Percentiles rank a stretch among this genome's conserved stretches.
phyloP scores from a whole-genome alignment of 768 basidiomycete species.

The Solioccasus polychromus region DNA sequence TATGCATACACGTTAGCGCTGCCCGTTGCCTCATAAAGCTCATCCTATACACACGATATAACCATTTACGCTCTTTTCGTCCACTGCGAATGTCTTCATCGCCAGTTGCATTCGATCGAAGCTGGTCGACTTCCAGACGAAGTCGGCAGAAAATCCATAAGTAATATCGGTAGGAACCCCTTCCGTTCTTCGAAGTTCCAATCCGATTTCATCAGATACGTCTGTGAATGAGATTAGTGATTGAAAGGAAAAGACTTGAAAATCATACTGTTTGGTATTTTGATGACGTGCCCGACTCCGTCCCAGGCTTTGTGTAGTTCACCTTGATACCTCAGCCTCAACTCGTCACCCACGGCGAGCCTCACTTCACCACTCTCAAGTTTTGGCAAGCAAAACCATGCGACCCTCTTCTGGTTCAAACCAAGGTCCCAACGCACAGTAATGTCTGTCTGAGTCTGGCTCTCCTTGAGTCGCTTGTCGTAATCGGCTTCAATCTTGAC shows the following conservation, averaged over 20 bases:
- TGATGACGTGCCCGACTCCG: constrained; percentile 96
- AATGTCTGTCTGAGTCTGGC: constrained; percentile 97
- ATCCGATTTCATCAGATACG: constrained; percentile 95
- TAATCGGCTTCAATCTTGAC: constrained; percentile 99
- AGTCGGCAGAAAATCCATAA: constrained; percentile 95
- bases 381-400: constrained; percentile 96
- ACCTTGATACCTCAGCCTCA: constrained; percentile 85
- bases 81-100: constrained; percentile 99
- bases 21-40: background rate
- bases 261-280: constrained; percentile 92
- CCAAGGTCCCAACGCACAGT: constrained; percentile 97
- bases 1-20: constrained; percentile 30
- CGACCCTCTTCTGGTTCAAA: constrained; percentile 97
- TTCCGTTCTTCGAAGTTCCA: constrained; percentile 87
- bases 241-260: background rate
- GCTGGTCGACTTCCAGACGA: constrained; percentile 99
- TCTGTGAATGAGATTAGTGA: constrained; percentile 47
- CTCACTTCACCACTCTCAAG: constrained; percentile 97
- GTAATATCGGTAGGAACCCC: constrained; percentile 93
- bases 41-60: constrained; percentile 74
- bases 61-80: constrained; percentile 98
- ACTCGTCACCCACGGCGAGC: constrained; percentile 93
- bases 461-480: constrained; percentile 96
- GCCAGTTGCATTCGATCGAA: constrained; percentile 99
- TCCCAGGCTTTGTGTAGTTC: constrained; percentile 95